A percentile compares a stretch with the other conserved stretches of the same genome.
Conservation (phyloP, 2,329 filamentous ascomycete species). For the Aspergillus japonicus region DNA sequence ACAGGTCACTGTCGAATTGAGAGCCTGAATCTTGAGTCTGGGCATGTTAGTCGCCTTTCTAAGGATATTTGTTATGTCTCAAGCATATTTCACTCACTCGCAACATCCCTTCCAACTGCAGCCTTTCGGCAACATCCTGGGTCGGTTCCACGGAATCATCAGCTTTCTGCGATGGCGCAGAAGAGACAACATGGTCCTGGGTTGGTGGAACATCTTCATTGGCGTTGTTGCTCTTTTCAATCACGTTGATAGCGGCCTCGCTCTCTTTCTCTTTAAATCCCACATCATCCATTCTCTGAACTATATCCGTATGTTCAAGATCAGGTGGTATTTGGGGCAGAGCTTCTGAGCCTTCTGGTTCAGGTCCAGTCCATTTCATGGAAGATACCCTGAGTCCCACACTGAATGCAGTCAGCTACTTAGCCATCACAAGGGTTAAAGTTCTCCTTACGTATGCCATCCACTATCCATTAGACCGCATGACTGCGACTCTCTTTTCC, state of each 20-base stretch:
- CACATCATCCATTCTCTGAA: slow-evolving; percentile 27
- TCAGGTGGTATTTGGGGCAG: slow-evolving; percentile 27
- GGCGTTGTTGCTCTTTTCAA: background rate
- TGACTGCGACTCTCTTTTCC: slow-evolving; percentile 36
- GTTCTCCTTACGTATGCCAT: slow-evolving; percentile 38
- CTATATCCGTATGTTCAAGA: slow-evolving; percentile 31
- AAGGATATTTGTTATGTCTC: background rate
- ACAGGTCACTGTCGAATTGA: slow-evolving; percentile 22
- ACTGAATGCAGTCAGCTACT: slow-evolving; percentile 22
- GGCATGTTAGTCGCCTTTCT: slow-evolving; percentile 8
- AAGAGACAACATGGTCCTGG: background rate
- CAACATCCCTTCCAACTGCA: slow-evolving; percentile 35
- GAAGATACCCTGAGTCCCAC: slow-evolving; percentile 37
- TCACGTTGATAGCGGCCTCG: background rate
- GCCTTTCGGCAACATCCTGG: slow-evolving; percentile 30
- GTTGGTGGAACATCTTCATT: background rate
- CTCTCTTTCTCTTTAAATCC: slow-evolving; percentile 20
- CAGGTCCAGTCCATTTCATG: slow-evolving; percentile 31
- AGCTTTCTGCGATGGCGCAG: background rate
- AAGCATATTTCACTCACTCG: slow-evolving; percentile 13
- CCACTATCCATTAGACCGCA: slow-evolving; percentile 37
- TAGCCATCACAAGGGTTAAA: background rate
- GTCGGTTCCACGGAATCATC: slow-evolving; percentile 21
- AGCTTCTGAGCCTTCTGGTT: slow-evolving; percentile 23
- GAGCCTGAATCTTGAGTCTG: slow-evolving; percentile 23